Conservation (phyloP, 225 moss, liverwort and hornwort species). For the Anthoceros angustus region DNA sequence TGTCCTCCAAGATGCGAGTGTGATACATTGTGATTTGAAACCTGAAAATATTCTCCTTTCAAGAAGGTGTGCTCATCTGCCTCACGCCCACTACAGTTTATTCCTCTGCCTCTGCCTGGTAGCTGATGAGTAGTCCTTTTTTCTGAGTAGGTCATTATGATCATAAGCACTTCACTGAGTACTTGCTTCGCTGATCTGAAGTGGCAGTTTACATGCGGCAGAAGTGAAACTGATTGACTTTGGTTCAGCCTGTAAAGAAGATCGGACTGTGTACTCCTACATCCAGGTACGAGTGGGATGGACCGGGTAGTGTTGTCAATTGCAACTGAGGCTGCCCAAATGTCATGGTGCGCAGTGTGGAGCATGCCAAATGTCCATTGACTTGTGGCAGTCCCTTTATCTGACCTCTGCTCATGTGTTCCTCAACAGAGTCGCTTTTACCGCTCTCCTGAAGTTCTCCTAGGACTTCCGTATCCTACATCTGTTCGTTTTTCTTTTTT, state of each 20-base stretch:
- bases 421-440: constrained; percentile 73
- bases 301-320: not conserved
- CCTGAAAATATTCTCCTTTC: constrained; percentile 85
- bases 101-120: not conserved
- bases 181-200: not conserved
- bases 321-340: too few relatives aligned
- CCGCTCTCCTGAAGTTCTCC: constrained; percentile 81
- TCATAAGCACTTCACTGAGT: not conserved
- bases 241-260: constrained; percentile 76
- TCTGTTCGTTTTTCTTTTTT: not conserved
- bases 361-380: not conserved
- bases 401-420: not conserved
- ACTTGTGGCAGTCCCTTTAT: not conserved
- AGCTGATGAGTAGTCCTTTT: not conserved
- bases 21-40: constrained; percentile 87
- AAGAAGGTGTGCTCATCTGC: constrained; percentile 15
- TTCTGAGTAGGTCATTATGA: not conserved
- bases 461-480: constrained; percentile 32
- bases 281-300: constrained; percentile 37
- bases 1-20: constrained; percentile 59
- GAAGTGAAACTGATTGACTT: constrained; percentile 86
- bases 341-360: too few relatives aligned
- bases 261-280: constrained; percentile 68
- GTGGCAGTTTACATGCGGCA: constrained; percentile 26
- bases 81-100: not conserved